A percentile compares a stretch with the other conserved stretches of the same genome.
phyloP scores from a whole-genome alignment of 2,329 filamentous ascomycete genomes.

The Didymella glomerata region DNA sequence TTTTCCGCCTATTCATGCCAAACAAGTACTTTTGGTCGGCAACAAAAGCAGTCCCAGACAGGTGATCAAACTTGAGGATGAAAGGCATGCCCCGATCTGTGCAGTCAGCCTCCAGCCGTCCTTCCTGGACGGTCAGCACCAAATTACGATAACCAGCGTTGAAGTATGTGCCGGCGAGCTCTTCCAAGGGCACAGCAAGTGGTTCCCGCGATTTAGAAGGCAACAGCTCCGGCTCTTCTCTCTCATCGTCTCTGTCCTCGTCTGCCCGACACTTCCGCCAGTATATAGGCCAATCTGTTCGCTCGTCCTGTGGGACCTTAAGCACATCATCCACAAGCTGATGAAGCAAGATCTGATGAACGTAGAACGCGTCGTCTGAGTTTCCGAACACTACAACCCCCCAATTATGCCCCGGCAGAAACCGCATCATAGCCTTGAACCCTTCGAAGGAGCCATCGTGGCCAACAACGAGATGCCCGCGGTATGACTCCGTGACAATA shows the following conservation, averaged over 20 bases:
- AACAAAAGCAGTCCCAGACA: slow-evolving; percentile 11
- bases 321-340: slow-evolving; percentile 17
- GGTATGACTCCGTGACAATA: slow-evolving; percentile 20
- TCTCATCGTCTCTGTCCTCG: slow-evolving; percentile 4
- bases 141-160: slow-evolving; percentile 23
- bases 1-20: slow-evolving; percentile 4
- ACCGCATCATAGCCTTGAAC: slow-evolving; percentile 21
- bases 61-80: slow-evolving; percentile 18
- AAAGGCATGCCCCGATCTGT: slow-evolving; percentile 24
- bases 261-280: slow-evolving; percentile 10
- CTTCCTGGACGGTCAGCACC: slow-evolving; percentile 1
- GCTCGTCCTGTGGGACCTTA: not conserved
- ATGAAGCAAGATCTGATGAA: slow-evolving; percentile 19
- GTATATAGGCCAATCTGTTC: slow-evolving; percentile 13
- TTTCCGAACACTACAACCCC: slow-evolving; percentile 24
- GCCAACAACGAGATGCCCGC: slow-evolving; percentile 19
- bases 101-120: slow-evolving; percentile 20
- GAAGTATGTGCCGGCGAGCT: slow-evolving; percentile 17
- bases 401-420: slow-evolving; percentile 23
- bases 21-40: slow-evolving; percentile 5
- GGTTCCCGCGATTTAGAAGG: not conserved
- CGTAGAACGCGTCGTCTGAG: slow-evolving; percentile 12
- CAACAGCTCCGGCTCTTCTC: not conserved
- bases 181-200: slow-evolving; percentile 8
- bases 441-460: slow-evolving; percentile 24